Evolutionary conservation across 495 filamentous ascomycete species (phyloP), one percentile per base, ranked within the genome.

Genomic region (Pyrenula aspistea): DNA sequence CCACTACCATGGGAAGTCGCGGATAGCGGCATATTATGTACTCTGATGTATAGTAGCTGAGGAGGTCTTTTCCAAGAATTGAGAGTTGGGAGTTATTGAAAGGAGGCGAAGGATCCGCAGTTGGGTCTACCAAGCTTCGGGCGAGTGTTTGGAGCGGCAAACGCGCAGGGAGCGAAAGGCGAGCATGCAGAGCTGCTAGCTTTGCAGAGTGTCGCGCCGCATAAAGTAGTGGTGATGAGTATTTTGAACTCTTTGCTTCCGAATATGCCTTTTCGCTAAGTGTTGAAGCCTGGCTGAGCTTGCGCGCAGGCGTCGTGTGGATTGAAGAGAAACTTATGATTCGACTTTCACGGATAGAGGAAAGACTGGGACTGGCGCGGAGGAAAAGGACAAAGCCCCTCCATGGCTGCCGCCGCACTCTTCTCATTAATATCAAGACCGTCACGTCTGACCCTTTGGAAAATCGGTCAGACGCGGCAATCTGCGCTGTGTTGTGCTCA

Each of bases 171-270:
- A 98, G 84, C 54, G 82, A 82, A 52, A 98, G 85, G 64, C 93
- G 91, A 65, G 91, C 86, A 71, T 96, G 91, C 25, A 98, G 83
- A 56, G 93, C 90, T 60, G 91, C 83, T 64, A 98, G 87, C 74
- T 96, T 96, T 56, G 92, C 84, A 55, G 93, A 96, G 58, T 73
- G 65, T 55, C 76, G 68, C n/a, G 91, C 86, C 59, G 75, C 75
- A 61, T 80, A 74, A 57, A 84, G 81, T 56, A 77, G 79, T 60
- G 86, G 90, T 64, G 87, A 91, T 58, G 87, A 22, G 60, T 70
- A 65, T 71, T 71, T 63, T 55, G 68, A 4, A 58, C 55, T 64
- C 12, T 55, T 11, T 21, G 25, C 42, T 51, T 56, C 53, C 56
- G 50, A 8, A 8, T 19, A 4, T 20, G 50, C 8, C 8, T 20